Evolutionary conservation across 2,329 filamentous ascomycete genomes (phyloP), one percentile per base, ranked within the genome.

Genomic region (Graphium sp.): DNA sequence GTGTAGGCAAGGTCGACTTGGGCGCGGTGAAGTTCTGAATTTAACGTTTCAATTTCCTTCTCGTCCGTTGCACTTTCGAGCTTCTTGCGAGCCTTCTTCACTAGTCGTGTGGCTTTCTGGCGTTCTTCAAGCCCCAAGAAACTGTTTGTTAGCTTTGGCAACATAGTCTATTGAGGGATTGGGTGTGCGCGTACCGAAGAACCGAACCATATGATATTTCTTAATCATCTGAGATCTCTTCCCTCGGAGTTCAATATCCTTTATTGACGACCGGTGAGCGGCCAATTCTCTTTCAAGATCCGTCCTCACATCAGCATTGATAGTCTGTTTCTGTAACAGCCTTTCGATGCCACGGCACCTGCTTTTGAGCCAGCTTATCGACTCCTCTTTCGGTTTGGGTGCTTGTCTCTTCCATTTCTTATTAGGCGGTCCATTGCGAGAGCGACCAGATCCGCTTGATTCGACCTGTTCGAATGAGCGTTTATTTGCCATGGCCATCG

Each of bases 201-300:
- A 89, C 17, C 81, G 62, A 28, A 87, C 70, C 67, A 82, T 85
- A 47, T 87, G 80, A 41, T 84, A 89, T 48, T 74, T 78, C 28
- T 60, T 60, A 36, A 85, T 83, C 67, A 85, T 81, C 34, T 70
- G 62, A 40, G 62, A 63, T 38, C 70, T 63, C 44, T 61, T 62
- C 52, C 71, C 74, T 41, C 72, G 69, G 33, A 62, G 60, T 34
- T 66, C 56, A 26, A 65, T 60, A 36, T 66, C 60, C 5, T 52
- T 58, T 33, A 85, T 57, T 41, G 79, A 74, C 37, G 67, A 58
- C 48, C 70, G 62, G 41, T 74, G 74, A 5, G 73, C 63, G 26
- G 63, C 64, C 36, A 87, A 53, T 44, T 83, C 80, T 31, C 78
- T 64, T 50, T 85, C 75, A 34, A 80, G 62, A 16, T 82, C 74